phyloP scores from a whole-genome alignment of 192 early-diverging fungal species.

The Rhizoclosmatium sp. region DNA sequence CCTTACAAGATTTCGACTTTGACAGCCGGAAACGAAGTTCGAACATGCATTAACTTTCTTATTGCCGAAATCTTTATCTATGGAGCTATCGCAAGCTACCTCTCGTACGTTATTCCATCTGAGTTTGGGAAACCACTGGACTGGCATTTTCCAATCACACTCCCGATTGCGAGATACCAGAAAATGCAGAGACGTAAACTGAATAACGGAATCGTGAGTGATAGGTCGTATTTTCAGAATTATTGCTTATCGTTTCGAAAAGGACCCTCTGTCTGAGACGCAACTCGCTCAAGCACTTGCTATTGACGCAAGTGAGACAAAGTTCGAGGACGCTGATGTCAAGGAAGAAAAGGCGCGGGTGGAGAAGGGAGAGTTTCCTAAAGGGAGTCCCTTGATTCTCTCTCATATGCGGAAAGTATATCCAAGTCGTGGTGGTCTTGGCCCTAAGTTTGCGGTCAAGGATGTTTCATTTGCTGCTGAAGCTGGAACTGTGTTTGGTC shows the following conservation, averaged over 20 bases:
- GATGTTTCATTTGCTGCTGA: constrained; percentile 73
- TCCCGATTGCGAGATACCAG: constrained; percentile 47
- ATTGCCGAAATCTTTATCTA: constrained; percentile 57
- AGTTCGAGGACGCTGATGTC: constrained; percentile 70
- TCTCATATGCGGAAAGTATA: constrained; percentile 74
- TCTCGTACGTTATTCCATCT: constrained; percentile 61
- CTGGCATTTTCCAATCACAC: constrained; percentile 68
- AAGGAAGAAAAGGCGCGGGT: constrained; percentile 65
- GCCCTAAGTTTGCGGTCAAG: constrained; percentile 69
- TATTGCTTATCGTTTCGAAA: not conserved
- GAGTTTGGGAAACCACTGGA: constrained; percentile 71
- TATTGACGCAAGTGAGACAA: constrained; percentile 15
- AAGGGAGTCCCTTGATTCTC: constrained; percentile 64
- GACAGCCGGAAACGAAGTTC: constrained; percentile 63
- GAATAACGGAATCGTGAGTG: constrained; percentile 36
- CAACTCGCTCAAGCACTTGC: constrained; percentile 47
- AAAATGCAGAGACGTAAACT: constrained; percentile 24
- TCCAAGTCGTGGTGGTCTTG: constrained; percentile 40
- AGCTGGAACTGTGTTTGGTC: constrained; percentile 64
- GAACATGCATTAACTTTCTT: constrained; percentile 61
- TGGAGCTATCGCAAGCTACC: constrained; percentile 48
- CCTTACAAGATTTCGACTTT: constrained; percentile 67
- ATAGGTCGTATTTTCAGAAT: not conserved
- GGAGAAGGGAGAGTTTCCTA: constrained; percentile 46
- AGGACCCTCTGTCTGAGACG: constrained; percentile 63